Evolutionary conservation across 2,329 filamentous ascomycete genomes (phyloP).

Genomic region (Metarhizium rileyi): DNA sequence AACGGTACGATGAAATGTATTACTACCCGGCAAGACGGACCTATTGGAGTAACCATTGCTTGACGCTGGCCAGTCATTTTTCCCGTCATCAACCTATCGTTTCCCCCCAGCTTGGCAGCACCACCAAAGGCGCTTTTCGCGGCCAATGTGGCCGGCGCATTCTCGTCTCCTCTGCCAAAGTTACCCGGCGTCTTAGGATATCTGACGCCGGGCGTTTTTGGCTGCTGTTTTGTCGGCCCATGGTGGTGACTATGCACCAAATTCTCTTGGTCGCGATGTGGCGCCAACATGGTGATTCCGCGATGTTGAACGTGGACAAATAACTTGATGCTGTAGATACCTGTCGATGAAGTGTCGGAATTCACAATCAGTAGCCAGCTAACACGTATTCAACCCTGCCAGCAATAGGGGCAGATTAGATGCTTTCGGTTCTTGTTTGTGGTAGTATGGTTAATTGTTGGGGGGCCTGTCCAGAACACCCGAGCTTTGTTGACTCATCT

Average conservation of each 20-base stretch:
- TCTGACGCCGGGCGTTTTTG: constrained; percentile 71
- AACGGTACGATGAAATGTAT: background rate
- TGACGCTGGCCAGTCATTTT: constrained; percentile 37
- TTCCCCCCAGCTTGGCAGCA: constrained; percentile 44
- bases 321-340: no score
- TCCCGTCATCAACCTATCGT: constrained; percentile 32
- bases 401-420: background rate
- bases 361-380: no score
- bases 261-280: constrained; percentile 82
- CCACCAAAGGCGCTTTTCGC: constrained; percentile 37
- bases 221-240: constrained; percentile 62
- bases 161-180: constrained; percentile 74
- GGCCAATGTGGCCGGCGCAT: constrained; percentile 40
- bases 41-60: constrained; percentile 69
- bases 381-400: background rate
- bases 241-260: constrained; percentile 69
- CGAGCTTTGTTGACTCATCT: constrained; percentile 7
- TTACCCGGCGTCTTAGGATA: constrained; percentile 77
- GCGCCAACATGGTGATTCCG: constrained; percentile 54
- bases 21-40: constrained; percentile 36
- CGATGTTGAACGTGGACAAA: background rate
- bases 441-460: constrained; percentile 9
- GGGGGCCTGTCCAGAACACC: constrained; percentile 5
- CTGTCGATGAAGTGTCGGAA: background rate
- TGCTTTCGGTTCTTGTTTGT: background rate